phyloP scores from a whole-genome alignment of 495 filamentous ascomycete species.

The Trichodelitschia bisporula region DNA sequence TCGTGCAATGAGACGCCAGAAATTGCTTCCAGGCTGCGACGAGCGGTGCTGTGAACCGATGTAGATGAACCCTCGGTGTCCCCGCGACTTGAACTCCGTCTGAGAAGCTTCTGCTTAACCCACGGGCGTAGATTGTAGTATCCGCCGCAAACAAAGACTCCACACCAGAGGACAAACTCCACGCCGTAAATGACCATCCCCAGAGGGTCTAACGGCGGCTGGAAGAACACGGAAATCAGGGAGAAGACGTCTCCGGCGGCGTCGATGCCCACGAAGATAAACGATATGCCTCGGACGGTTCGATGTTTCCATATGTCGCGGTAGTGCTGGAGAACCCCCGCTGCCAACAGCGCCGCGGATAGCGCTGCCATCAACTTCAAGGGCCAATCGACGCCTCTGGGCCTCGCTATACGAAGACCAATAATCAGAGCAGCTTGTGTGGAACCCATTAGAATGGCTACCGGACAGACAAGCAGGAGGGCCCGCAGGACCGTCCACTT shows the following conservation, averaged over 20 bases:
- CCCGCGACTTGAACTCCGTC: constrained; percentile 1
- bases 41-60: constrained; percentile 5
- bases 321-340: constrained; percentile 29
- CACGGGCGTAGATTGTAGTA: constrained; percentile 34
- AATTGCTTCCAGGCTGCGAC: too few species aligned
- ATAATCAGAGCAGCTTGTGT: constrained; percentile 26
- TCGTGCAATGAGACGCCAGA: constrained; percentile 18
- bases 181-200: constrained; percentile 37
- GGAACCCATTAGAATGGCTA: constrained; percentile 22
- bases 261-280: constrained; percentile 40
- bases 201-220: constrained; percentile 25
- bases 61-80: constrained; percentile 5
- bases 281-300: constrained; percentile 38
- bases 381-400: constrained; percentile 22
- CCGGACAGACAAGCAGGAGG: constrained; percentile 16
- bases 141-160: constrained; percentile 32
- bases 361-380: constrained; percentile 33
- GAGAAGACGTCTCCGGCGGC: constrained; percentile 38
- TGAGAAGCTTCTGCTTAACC: constrained; percentile 10
- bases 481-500: constrained; percentile 22
- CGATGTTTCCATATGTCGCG: constrained; percentile 32
- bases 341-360: constrained; percentile 28
- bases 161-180: constrained; percentile 35
- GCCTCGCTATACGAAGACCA: constrained; percentile 20
- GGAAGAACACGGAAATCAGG: constrained; percentile 33